Evolutionary conservation across 1,139 yeast species (phyloP).

Genomic region (Blastobotrys petasosporus): DNA sequence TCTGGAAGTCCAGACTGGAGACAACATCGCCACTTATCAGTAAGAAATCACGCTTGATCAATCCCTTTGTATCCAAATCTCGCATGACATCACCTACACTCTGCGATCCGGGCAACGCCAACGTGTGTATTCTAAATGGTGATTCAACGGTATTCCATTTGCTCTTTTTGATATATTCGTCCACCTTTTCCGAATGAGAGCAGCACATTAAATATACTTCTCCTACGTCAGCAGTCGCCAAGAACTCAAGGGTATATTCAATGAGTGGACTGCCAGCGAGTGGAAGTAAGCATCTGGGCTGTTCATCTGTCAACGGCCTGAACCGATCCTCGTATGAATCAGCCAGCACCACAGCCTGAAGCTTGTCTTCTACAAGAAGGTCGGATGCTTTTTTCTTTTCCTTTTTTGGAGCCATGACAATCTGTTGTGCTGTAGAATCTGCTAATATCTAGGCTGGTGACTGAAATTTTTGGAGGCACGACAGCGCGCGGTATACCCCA

Average conservation of each 20-base stretch:
- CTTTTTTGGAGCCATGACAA: constrained; percentile 26
- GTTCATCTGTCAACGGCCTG: constrained; percentile 80
- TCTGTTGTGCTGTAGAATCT: too few species aligned
- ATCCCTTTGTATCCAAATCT: constrained; percentile 84
- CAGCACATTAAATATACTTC: constrained; percentile 90
- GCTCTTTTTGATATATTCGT: constrained; percentile 69
- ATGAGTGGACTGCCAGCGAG: constrained; percentile 88
- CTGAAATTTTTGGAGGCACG: too few species aligned
- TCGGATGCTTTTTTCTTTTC: constrained; percentile 31
- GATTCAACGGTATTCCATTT: constrained; percentile 72
- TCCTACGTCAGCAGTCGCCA: constrained; percentile 83
- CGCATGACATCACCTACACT: constrained; percentile 98
- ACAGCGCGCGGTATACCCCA: too few species aligned
- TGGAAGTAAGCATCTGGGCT: constrained; percentile 86
- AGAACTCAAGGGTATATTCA: constrained; percentile 89
- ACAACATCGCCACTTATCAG: constrained; percentile 92
- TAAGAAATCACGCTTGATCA: constrained; percentile 82
- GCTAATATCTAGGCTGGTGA: too few species aligned
- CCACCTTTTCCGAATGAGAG: constrained; percentile 83
- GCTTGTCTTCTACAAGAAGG: constrained; percentile 28
- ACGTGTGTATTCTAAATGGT: constrained; percentile 72
- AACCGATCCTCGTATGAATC: constrained; percentile 90
- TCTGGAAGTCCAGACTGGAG: constrained; percentile 75
- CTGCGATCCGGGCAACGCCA: constrained; percentile 80
- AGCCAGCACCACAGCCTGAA: constrained; percentile 90